Percentiles rank a stretch among this genome's conserved stretches.
phyloP scores from a whole-genome alignment of 108 stramenopile species.

The Skeletonema costatum region DNA sequence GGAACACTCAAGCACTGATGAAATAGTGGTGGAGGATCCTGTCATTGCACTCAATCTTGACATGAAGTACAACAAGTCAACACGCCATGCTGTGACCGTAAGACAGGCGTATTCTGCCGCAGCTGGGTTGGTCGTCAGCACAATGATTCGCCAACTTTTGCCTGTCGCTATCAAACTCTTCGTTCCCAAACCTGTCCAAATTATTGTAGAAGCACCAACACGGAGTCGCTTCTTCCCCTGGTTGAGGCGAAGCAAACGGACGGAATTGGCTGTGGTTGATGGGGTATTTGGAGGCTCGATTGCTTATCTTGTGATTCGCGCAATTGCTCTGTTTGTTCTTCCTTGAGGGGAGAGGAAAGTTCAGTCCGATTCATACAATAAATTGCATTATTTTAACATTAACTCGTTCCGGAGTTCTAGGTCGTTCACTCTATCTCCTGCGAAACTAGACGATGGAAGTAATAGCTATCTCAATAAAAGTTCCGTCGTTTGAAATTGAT shows the following conservation, averaged over 20 bases:
- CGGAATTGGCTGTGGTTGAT: conserved; percentile 17
- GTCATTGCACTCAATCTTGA: conserved; percentile 20
- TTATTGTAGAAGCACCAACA: not conserved
- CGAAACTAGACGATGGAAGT: too few relatives aligned
- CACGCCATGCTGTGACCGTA: conserved; percentile 21
- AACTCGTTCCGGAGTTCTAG: too few relatives aligned
- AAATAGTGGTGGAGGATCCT: not conserved
- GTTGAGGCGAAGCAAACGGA: not conserved
- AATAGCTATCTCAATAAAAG: too few relatives aligned
- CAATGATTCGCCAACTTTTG: not conserved
- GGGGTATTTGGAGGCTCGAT: conserved; percentile 14
- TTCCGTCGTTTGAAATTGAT: too few relatives aligned
- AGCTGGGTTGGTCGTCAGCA: conserved; percentile 20
- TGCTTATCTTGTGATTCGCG: conserved; percentile 3
- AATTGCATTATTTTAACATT: too few relatives aligned
- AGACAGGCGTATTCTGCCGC: conserved; percentile 33
- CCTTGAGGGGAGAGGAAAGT: not conserved
- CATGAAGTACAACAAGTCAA: conserved; percentile 43
- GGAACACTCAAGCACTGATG: not conserved
- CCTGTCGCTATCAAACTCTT: not conserved
- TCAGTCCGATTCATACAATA: too few relatives aligned
- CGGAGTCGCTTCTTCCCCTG: not conserved
- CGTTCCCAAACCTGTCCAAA: not conserved
- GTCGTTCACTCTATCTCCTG: too few relatives aligned
- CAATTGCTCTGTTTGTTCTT: not conserved